phyloP scores from a whole-genome alignment of 495 filamentous ascomycete genomes.

The Aspergillus avenaceus region DNA sequence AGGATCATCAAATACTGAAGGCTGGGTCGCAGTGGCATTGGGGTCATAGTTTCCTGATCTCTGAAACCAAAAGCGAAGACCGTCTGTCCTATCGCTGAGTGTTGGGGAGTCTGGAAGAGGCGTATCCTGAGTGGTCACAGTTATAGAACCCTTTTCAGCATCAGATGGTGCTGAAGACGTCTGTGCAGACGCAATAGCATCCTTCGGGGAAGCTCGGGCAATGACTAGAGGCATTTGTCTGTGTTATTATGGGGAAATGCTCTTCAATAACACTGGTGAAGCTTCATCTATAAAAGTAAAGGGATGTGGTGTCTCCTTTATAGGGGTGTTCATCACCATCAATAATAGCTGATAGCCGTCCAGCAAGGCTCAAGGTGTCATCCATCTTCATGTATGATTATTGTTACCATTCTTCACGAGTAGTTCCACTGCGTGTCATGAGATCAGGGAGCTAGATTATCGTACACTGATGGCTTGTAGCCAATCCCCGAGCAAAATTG shows the following conservation, averaged over 20 bases:
- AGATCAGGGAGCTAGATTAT: not conserved
- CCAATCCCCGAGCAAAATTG: not conserved
- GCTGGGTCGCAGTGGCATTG: conserved; percentile 55
- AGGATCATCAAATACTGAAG: conserved; percentile 48
- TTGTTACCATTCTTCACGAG: not conserved
- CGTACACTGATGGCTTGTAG: not conserved
- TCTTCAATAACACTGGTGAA: not conserved
- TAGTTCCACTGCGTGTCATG: not conserved
- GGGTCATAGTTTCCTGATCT: conserved; percentile 25
- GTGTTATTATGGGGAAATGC: not conserved
- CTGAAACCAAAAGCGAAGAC: conserved; percentile 27
- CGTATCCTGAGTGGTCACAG: not conserved
- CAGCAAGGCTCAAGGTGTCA: not conserved
- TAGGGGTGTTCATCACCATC: not conserved
- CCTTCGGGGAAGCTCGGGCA: conserved; percentile 1
- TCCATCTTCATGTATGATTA: not conserved
- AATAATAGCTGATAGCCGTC: not conserved
- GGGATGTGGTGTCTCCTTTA: not conserved
- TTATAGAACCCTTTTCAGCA: conserved; percentile 5
- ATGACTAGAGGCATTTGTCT: conserved; percentile 10
- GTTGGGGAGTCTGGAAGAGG: not conserved
- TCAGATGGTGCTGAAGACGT: conserved; percentile 1
- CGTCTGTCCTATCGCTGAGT: conserved; percentile 14
- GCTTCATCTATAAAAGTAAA: not conserved
- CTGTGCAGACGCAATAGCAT: not conserved